phyloP scores from a whole-genome alignment of 352 stramenopile species.

The Phytophthora podocarpi region DNA sequence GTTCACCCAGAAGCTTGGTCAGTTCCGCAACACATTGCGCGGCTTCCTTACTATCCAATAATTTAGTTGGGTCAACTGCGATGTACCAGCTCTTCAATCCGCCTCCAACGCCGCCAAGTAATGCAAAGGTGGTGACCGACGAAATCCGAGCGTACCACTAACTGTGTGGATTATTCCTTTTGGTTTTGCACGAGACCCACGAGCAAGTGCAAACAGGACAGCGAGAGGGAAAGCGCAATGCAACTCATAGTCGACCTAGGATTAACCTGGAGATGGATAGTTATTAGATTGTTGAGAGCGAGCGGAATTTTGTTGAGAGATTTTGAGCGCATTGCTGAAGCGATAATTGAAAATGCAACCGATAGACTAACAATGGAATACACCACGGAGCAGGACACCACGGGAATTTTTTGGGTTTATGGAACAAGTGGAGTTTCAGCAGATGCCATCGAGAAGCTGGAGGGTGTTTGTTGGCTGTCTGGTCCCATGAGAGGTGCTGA shows the following conservation, averaged over 20 bases:
- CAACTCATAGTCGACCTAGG: slow-evolving; percentile 4
- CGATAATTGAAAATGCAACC: slow-evolving; percentile 31
- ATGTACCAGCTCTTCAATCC: slow-evolving; percentile 9
- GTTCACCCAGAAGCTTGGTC: slow-evolving; percentile 97
- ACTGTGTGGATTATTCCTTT: slow-evolving; percentile 1
- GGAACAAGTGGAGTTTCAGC: slow-evolving; percentile 26
- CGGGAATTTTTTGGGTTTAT: slow-evolving; percentile 13
- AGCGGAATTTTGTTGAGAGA: slow-evolving; percentile 23
- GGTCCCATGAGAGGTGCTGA: slow-evolving; percentile 9
- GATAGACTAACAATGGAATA: slow-evolving; percentile 46
- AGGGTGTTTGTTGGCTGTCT: slow-evolving; percentile 10
- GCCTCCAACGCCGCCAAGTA: not conserved
- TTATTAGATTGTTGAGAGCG: slow-evolving; percentile 27
- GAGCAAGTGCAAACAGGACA: not conserved
- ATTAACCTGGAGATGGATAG: slow-evolving; percentile 12
- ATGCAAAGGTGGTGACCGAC: slow-evolving; percentile 6
- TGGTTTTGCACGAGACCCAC: not conserved
- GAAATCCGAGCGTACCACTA: not conserved
- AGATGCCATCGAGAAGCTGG: slow-evolving; percentile 5
- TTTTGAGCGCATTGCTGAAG: slow-evolving; percentile 26
- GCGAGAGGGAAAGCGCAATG: not conserved
- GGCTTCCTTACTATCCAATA: slow-evolving; percentile 94
- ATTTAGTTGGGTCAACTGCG: slow-evolving; percentile 22
- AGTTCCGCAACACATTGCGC: slow-evolving; percentile 95
- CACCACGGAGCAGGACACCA: slow-evolving; percentile 19